Percentiles rank a stretch among this genome's conserved stretches.
These are phyloP conservation scores for Boletus pseudopeckii DNA, from an alignment of 768 basidiomycete species.

Conservation along the genomic window DNA sequence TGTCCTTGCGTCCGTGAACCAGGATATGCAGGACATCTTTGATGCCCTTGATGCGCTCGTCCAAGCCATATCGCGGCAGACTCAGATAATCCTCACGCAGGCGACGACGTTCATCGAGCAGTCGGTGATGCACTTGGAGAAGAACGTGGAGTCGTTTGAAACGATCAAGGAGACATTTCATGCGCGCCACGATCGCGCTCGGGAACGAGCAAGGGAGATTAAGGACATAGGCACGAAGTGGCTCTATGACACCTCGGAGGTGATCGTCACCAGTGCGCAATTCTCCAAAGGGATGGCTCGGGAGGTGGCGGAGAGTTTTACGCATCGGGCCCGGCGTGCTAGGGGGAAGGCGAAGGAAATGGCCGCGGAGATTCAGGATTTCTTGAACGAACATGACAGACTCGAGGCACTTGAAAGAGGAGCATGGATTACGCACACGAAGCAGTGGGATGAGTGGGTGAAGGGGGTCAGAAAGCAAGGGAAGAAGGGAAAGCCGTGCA, in stretches of 20 bases:
- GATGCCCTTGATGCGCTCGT: constrained; percentile 59
- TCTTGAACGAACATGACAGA: constrained; percentile 21
- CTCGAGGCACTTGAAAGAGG: constrained; percentile 12
- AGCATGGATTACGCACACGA: constrained; percentile 18
- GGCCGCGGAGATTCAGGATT: constrained; percentile 32
- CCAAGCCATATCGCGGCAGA: constrained; percentile 47
- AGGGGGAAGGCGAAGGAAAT: constrained; percentile 44
- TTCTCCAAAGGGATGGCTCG: constrained; percentile 43
- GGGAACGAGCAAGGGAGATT: constrained; percentile 50
- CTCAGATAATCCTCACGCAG: constrained; percentile 22
- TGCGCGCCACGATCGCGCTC: constrained; percentile 51
- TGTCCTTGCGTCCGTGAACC: constrained; percentile 41
- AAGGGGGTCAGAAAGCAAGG: constrained; percentile 1
- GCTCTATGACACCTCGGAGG: constrained; percentile 41
- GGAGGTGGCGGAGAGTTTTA: constrained; percentile 35
- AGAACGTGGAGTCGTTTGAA: constrained; percentile 36
- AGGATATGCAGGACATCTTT: constrained; percentile 54
- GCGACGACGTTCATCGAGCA: constrained; percentile 44
- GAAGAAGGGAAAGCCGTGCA: constrained; percentile 11
- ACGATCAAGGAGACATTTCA: constrained; percentile 39
- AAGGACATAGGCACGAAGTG: constrained; percentile 47
- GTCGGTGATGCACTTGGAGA: constrained; percentile 38
- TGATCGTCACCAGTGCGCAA: constrained; percentile 39
- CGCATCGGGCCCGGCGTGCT: constrained; percentile 41
- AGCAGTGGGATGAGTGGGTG: constrained; percentile 21